Base-by-base conservation (phyloP, 257 asterid species). In the Mitragyna speciosa region DNA sequence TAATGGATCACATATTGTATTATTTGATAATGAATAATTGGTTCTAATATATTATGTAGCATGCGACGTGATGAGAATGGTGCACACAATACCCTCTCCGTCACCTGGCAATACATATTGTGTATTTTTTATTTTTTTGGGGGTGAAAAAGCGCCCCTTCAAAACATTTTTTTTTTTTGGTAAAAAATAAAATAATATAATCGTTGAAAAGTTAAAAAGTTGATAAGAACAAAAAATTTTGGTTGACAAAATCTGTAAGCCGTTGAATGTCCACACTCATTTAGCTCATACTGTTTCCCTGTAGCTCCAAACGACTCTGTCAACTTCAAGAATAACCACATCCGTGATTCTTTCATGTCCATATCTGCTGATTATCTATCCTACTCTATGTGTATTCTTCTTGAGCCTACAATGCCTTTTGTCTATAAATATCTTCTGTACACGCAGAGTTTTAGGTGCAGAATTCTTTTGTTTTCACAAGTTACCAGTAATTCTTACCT, bases 261-360 rank as follows among this genome's bases (percentile, higher is more conserved):
- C 6, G 20, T 7, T 17, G 31, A 24, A 59, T 24, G 28, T 22
- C 26, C 31, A 3, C 12, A 6, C 65, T 54, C 65, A 59, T 47
- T 36, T 31, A 28, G 39, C 15, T 22, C 26, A 39, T 11, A 12
- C 24, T 31, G 19, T 16, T 5, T 59, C 5, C 11, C 0, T 24
- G 20, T 4, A 36, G 26, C 76, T 72, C 43, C 47, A 49, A 72
- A 72, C n/a, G 24, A 54, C 30, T 24, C 30, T 22, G n/a, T 59
- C 30, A 59, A 59, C 66, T 59, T 31, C 4, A 22, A 24, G 3
- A 1, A 8, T 7, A 7, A 1, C 19, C 19, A 12, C 65, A 80
- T 80, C 87, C 89, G 88, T 82, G 87, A 82, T 76, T 68, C 82
- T 79, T 56, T 74, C 76, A 63, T 81, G 79, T 78, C 83, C 73